phyloP scores from a whole-genome alignment of 2,329 filamentous ascomycete species.

The Fusarium mangiferae region DNA sequence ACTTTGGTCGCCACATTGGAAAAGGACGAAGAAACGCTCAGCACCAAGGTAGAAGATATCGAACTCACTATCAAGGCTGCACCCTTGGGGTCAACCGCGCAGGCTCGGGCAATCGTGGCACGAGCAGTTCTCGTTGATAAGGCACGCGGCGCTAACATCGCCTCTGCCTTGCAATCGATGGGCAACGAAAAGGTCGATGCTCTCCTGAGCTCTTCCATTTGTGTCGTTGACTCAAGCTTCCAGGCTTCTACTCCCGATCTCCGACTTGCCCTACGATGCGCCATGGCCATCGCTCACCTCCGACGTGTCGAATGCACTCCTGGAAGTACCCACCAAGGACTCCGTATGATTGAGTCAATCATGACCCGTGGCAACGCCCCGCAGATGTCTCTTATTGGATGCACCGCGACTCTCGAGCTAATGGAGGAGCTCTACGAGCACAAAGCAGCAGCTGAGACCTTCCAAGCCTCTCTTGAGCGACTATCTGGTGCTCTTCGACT shows the following conservation, averaged over 20 bases:
- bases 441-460: slow-evolving; percentile 58
- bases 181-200: slow-evolving; percentile 44
- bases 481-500: slow-evolving; percentile 67
- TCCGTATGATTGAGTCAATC: slow-evolving; percentile 62
- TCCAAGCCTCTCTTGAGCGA: slow-evolving; percentile 62
- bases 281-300: slow-evolving; percentile 69
- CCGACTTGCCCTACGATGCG: slow-evolving; percentile 67
- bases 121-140: slow-evolving; percentile 66
- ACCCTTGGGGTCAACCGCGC: slow-evolving; percentile 80
- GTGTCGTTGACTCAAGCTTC: slow-evolving; percentile 59
- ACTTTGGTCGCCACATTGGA: slow-evolving; percentile 73
- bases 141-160: slow-evolving; percentile 66
- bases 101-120: slow-evolving; percentile 68
- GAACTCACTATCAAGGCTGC: slow-evolving; percentile 77
- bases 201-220: slow-evolving; percentile 43
- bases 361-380: slow-evolving; percentile 54
- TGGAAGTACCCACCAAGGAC: slow-evolving; percentile 53
- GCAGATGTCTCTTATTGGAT: slow-evolving; percentile 67
- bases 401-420: slow-evolving; percentile 67
- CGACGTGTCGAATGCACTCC: slow-evolving; percentile 53
- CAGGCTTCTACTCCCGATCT: slow-evolving; percentile 61
- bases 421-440: slow-evolving; percentile 64
- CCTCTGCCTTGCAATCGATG: slow-evolving; percentile 64
- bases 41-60: slow-evolving; percentile 58
- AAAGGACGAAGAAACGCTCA: slow-evolving; percentile 52